These are phyloP conservation scores for Penicillium manginii DNA, from an alignment of 495 filamentous ascomycete species.

Conservation along the genomic window DNA sequence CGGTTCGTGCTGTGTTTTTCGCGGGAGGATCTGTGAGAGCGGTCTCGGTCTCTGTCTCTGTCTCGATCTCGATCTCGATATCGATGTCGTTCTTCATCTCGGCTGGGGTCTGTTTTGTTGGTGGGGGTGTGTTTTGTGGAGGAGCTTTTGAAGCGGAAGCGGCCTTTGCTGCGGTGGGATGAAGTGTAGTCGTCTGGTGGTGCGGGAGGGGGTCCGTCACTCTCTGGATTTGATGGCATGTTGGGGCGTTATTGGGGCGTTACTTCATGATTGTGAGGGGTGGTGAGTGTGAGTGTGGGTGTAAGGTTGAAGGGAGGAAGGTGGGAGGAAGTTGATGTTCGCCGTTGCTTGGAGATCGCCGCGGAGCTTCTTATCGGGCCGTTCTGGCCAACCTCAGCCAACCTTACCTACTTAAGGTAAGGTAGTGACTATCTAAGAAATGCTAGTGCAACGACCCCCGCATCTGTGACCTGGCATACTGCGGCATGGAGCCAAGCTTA, in stretches of 20 bases:
- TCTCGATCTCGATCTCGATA: constrained; percentile 8
- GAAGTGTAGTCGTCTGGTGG: constrained; percentile 25
- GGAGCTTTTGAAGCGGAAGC: constrained; percentile 62
- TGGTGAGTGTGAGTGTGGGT: too few species aligned
- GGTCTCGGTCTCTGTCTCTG: too few species aligned
- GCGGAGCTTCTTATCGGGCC: not conserved
- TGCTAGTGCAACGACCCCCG: constrained; percentile 26
- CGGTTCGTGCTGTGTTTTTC: constrained; percentile 31
- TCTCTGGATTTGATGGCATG: not conserved
- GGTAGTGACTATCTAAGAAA: too few species aligned
- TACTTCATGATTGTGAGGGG: constrained; percentile 1
- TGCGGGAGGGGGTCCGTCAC: not conserved
- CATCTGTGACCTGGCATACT: constrained; percentile 14
- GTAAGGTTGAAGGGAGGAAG: too few species aligned
- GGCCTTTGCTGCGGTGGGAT: constrained; percentile 33
- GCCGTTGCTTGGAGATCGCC: not conserved
- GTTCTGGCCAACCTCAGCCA: too few species aligned
- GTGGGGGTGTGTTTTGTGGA: constrained; percentile 32
- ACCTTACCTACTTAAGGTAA: too few species aligned
- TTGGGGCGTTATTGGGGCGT: not conserved
- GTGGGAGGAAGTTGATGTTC: not conserved
- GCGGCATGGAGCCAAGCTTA: not conserved
- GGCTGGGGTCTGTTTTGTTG: constrained; percentile 8
- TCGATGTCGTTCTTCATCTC: not conserved
- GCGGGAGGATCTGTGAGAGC: not conserved